Conservation (phyloP, 2,329 filamentous ascomycete genomes). For the Colletotrichum tamarilloi region DNA sequence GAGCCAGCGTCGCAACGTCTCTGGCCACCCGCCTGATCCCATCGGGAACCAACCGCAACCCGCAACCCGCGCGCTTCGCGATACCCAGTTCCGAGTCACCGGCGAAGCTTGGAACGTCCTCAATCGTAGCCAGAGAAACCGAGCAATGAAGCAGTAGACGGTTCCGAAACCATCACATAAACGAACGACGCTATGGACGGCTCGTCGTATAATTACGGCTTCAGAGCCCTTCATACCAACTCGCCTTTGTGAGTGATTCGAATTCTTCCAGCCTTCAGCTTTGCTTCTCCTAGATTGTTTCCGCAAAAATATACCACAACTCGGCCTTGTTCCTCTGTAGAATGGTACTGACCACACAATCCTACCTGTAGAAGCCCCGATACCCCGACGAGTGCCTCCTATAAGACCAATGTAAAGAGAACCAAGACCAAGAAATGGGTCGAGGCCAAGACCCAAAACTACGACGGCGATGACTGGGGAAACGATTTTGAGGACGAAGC, state of each 20-base stretch:
- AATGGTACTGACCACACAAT: neutral
- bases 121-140: neutral
- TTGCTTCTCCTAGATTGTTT: neutral
- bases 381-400: constrained; percentile 53
- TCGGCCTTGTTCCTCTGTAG: neutral
- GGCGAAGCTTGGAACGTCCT: neutral
- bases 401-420: constrained; percentile 88
- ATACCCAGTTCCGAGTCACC: constrained; percentile 5
- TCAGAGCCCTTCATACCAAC: constrained; percentile 25
- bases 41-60: neutral
- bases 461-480: constrained; percentile 96
- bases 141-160: constrained; percentile 26
- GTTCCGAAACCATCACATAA: neutral
- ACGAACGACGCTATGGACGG: constrained; percentile 29
- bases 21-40: neutral
- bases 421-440: constrained; percentile 96
- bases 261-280: neutral
- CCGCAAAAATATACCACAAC: neutral
- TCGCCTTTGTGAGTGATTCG: constrained; percentile 29
- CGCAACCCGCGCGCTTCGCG: constrained; percentile 6
- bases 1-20: neutral
- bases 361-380: constrained; percentile 31
- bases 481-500: constrained; percentile 69
- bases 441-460: constrained; percentile 85
- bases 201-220: constrained; percentile 32